A percentile compares a stretch with the other conserved stretches of the same genome.
phyloP scores from a whole-genome alignment of 768 basidiomycete genomes.

The Cubamyces lactineus region DNA sequence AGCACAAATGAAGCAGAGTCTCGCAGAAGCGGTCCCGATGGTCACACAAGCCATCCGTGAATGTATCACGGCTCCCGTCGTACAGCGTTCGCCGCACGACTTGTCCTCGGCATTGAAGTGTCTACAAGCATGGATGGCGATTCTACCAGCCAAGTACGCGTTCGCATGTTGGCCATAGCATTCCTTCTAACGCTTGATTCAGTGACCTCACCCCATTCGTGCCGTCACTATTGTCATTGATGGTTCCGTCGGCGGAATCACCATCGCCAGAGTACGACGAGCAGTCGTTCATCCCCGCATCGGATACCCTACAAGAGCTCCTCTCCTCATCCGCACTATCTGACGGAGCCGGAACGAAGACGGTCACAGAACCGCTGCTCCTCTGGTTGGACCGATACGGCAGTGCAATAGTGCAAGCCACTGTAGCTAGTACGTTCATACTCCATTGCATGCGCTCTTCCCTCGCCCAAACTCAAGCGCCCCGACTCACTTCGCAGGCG shows the following conservation, averaged over 20 bases:
- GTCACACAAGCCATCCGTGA: conserved; percentile 69
- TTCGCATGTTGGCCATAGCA: background rate
- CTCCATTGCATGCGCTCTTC: background rate
- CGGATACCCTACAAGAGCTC: conserved; percentile 77
- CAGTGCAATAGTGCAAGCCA: conserved; percentile 45
- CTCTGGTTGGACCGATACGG: conserved; percentile 71
- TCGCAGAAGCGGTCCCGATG: conserved; percentile 69
- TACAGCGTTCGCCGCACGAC: conserved; percentile 44
- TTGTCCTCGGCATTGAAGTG: conserved; percentile 76
- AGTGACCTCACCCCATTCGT: conserved; percentile 77
- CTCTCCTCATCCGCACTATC: conserved; percentile 74
- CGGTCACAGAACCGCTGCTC: conserved; percentile 86
- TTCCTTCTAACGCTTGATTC: background rate
- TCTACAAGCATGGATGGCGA: conserved; percentile 80
- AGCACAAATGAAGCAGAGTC: conserved; percentile 62
- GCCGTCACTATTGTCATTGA: conserved; percentile 56
- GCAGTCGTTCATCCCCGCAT: conserved; percentile 62
- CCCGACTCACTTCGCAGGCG: conserved; percentile 34
- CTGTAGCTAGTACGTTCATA: conserved; percentile 39
- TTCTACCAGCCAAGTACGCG: conserved; percentile 67
- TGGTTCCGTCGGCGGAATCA: conserved; percentile 35
- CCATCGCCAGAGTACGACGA: conserved; percentile 43
- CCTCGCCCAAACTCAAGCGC: background rate
- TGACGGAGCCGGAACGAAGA: conserved; percentile 66
- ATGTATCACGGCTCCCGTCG: conserved; percentile 49